Conservation (phyloP, 768 basidiomycete species). For the Suillus ampliporus region DNA sequence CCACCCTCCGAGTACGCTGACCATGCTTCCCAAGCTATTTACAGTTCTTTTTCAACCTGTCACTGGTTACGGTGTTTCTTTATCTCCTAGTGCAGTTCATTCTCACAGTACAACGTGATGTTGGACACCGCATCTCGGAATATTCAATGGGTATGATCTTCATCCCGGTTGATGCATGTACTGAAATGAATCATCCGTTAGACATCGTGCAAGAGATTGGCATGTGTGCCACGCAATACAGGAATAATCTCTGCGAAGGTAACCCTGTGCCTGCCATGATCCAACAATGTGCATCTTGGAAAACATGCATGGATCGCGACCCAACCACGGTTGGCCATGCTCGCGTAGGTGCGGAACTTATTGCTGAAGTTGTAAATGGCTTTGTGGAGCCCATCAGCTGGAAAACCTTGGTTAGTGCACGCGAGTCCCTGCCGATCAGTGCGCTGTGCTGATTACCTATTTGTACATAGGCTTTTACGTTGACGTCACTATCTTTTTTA, state of each 20-base stretch:
- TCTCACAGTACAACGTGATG: slow-evolving; percentile 88
- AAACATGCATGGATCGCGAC: slow-evolving; percentile 94
- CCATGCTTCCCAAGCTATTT: slow-evolving; percentile 66
- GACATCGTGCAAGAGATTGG: slow-evolving; percentile 94
- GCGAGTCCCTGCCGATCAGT: neutral
- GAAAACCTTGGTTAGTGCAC: slow-evolving; percentile 84
- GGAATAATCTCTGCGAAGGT: slow-evolving; percentile 79
- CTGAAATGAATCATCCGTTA: slow-evolving; percentile 37
- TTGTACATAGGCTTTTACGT: slow-evolving; percentile 62
- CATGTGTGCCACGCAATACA: slow-evolving; percentile 80
- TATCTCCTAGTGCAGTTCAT: slow-evolving; percentile 89
- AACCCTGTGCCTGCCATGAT: slow-evolving; percentile 88
- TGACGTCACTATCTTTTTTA: slow-evolving; percentile 77
- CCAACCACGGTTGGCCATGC: slow-evolving; percentile 89
- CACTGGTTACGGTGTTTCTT: slow-evolving; percentile 80
- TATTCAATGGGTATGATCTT: slow-evolving; percentile 79
- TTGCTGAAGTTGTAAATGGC: slow-evolving; percentile 94
- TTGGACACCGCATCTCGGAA: slow-evolving; percentile 84
- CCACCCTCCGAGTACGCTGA: slow-evolving; percentile 6
- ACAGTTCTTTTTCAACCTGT: slow-evolving; percentile 93
- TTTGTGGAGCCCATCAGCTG: slow-evolving; percentile 98
- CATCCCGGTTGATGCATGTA: slow-evolving; percentile 17
- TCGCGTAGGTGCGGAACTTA: slow-evolving; percentile 89
- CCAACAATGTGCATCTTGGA: slow-evolving; percentile 87
- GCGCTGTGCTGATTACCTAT: slow-evolving; percentile 5